Conservation (phyloP, 139 green algal genomes). For the Gonium pectorale region DNA sequence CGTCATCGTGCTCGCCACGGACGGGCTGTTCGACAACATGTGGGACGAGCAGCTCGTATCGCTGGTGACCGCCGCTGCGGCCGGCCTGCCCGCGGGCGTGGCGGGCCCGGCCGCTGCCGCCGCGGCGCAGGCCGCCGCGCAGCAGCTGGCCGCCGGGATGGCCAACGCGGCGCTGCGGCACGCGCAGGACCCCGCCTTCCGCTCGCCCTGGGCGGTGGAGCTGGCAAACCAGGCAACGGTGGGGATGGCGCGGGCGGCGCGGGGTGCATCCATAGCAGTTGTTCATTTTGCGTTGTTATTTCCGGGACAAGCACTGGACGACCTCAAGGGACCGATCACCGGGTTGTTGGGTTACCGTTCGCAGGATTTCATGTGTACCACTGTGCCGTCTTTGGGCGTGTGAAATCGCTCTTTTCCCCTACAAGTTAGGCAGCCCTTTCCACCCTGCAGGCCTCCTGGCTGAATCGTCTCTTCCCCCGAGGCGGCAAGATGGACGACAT, state of each 20-base stretch:
- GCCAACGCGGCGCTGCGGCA: conserved; percentile 13
- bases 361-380: not conserved
- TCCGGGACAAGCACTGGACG: not conserved
- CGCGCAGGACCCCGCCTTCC: conserved; percentile 46
- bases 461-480: conserved; percentile 56
- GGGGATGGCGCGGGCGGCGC: not conserved
- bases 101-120: not conserved
- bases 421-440: not conserved
- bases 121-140: not conserved
- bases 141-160: conserved; percentile 31
- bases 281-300: not conserved
- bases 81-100: not conserved
- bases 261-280: not conserved
- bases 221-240: conserved; percentile 41
- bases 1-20: conserved; percentile 85
- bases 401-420: not conserved
- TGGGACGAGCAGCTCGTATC: conserved; percentile 85
- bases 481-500: conserved; percentile 93
- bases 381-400: not conserved
- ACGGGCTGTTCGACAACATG: conserved; percentile 98
- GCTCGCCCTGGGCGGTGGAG: conserved; percentile 82
- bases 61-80: conserved; percentile 51
- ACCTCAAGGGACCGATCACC: not conserved
- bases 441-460: conserved; percentile 29
- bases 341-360: too few relatives aligned